A percentile compares a stretch with the other conserved stretches of the same genome.
These are phyloP conservation scores for Trifolium dubium DNA, from an alignment of 306 rosid species.

Conservation along the genomic window DNA sequence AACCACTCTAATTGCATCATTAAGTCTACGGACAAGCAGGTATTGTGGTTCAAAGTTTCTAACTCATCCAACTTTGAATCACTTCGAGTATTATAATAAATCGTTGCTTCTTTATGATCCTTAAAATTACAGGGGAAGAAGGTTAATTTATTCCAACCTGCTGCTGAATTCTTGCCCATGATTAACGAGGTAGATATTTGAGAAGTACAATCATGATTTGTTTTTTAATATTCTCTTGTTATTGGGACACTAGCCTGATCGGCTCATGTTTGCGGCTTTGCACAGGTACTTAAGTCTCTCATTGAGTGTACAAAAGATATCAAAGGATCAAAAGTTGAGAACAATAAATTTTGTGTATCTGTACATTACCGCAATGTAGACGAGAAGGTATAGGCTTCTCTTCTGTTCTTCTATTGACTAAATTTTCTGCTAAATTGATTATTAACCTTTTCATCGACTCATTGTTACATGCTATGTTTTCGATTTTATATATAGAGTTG, in stretches of 20 bases:
- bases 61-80: background rate
- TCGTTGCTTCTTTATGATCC: background rate
- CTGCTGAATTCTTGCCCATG: conserved; percentile 81
- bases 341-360: conserved; percentile 89
- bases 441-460: background rate
- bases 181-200: conserved; percentile 63
- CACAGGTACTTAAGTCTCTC: conserved; percentile 69
- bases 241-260: conserved; percentile 27
- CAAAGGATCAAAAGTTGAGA: conserved; percentile 78
- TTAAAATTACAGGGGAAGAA: conserved; percentile 69
- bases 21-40: conserved; percentile 64
- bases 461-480: background rate
- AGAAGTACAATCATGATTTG: conserved; percentile 20
- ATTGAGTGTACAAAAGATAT: conserved; percentile 68
- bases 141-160: conserved; percentile 90
- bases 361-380: conserved; percentile 97
- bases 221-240: conserved; percentile 22
- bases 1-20: conserved; percentile 53
- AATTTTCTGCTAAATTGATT: conserved; percentile 11
- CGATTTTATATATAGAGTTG: conserved; percentile 59
- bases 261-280: conserved; percentile 26
- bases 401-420: conserved; percentile 27
- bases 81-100: background rate
- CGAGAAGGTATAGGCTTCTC: conserved; percentile 61
- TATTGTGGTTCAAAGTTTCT: conserved; percentile 39